Evolutionary conservation across 768 basidiomycete genomes (phyloP).

Genomic region (Termitomyces eurrhizus): DNA sequence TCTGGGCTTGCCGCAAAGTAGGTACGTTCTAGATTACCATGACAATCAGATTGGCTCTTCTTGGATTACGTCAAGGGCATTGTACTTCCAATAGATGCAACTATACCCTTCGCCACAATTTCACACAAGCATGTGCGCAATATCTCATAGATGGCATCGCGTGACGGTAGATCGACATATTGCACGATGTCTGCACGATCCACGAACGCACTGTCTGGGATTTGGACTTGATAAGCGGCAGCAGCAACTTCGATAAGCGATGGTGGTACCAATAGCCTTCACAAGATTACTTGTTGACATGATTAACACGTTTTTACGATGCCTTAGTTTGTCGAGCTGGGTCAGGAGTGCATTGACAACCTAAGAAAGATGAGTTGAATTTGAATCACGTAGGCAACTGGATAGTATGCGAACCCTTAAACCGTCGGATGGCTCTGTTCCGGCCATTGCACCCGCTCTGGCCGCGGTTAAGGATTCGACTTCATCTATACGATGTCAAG

Average conservation of each 20-base stretch:
- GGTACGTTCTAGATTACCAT: conserved; percentile 49
- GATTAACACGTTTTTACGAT: conserved; percentile 89
- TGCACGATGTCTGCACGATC: conserved; percentile 97
- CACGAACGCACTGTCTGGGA: conserved; percentile 85
- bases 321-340: conserved; percentile 92
- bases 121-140: conserved; percentile 78
- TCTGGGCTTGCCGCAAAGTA: conserved; percentile 54
- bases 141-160: conserved; percentile 93
- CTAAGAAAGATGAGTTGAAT: conserved; percentile 34
- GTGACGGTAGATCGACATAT: conserved; percentile 87
- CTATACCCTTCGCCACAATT: conserved; percentile 69
- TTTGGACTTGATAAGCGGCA: neutral
- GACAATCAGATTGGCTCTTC: conserved; percentile 2
- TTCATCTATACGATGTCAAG: conserved; percentile 63
- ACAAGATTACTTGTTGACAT: conserved; percentile 96
- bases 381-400: neutral
- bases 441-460: conserved; percentile 89
- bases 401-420: conserved; percentile 51
- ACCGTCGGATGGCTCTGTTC: conserved; percentile 94
- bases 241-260: neutral
- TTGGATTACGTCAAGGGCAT: neutral
- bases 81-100: conserved; percentile 54
- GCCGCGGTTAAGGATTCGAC: conserved; percentile 96
- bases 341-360: conserved; percentile 97
- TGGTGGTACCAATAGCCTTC: conserved; percentile 79